A percentile compares a stretch with the other conserved stretches of the same genome.
Evolutionary conservation across 2,329 filamentous ascomycete species (phyloP).

Genomic region (Epichloe festucae): DNA sequence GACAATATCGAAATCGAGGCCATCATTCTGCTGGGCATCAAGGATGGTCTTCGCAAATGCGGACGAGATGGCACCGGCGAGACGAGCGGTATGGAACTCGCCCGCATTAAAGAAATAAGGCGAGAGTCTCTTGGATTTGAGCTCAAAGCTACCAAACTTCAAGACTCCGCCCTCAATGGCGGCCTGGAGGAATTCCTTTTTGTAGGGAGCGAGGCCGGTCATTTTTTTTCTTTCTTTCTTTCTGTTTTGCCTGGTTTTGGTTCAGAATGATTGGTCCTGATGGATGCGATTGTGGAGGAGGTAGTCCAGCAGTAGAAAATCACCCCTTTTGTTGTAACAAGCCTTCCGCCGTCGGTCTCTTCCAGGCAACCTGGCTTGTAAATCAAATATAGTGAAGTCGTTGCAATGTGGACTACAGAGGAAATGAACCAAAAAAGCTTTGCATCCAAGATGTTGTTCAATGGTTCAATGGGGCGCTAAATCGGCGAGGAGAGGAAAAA

Average conservation of each 20-base stretch:
- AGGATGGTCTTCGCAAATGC: constrained; percentile 65
- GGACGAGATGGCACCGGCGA: constrained; percentile 63
- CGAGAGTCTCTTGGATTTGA: constrained; percentile 84
- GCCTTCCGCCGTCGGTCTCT: background rate
- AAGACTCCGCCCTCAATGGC: constrained; percentile 57
- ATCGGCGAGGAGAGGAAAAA: too few relatives aligned
- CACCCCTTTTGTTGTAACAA: background rate
- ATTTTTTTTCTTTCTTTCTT: constrained; percentile 1
- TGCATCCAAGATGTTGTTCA: too few relatives aligned
- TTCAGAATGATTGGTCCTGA: background rate
- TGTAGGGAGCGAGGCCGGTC: constrained; percentile 44
- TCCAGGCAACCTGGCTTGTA: too few relatives aligned
- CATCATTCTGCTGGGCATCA: constrained; percentile 28
- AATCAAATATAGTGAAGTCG: too few relatives aligned
- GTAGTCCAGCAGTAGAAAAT: background rate
- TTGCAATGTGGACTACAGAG: too few relatives aligned
- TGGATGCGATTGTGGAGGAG: background rate
- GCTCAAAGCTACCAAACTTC: constrained; percentile 70
- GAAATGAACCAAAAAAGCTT: too few relatives aligned
- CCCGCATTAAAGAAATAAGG: constrained; percentile 99
- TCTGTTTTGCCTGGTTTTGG: background rate
- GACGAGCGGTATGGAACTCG: constrained; percentile 69
- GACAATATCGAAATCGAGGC: constrained; percentile 63
- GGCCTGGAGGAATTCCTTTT: constrained; percentile 62
- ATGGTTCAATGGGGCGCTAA: too few relatives aligned